Percentiles rank a stretch among this genome's conserved stretches.
Evolutionary conservation across 306 rosid genomes (phyloP).

Genomic region (Coriaria nepalensis): DNA sequence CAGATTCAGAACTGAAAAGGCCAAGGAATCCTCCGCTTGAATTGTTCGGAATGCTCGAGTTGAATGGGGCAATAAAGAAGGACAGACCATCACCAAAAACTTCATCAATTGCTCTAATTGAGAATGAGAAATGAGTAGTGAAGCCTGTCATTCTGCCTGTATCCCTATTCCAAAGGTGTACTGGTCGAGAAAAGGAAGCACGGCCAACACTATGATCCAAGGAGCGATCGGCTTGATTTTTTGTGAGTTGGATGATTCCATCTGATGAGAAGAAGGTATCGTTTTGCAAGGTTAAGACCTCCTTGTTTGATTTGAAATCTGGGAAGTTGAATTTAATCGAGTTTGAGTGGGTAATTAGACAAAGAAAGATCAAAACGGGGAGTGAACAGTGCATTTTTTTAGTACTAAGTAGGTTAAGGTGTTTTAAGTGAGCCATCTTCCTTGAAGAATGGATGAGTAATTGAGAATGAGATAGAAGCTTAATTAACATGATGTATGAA

Average conservation of each 20-base stretch:
- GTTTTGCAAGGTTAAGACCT: conserved; percentile 20
- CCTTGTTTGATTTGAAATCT: conserved; percentile 21
- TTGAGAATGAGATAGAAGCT: no score
- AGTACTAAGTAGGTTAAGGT: no score
- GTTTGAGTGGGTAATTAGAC: conserved; percentile 11
- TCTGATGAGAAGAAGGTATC: conserved; percentile 39
- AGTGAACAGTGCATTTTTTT: no score
- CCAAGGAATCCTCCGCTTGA: conserved; percentile 9
- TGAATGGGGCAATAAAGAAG: conserved; percentile 5
- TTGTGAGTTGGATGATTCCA: conserved; percentile 46
- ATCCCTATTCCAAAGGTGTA: conserved; percentile 40
- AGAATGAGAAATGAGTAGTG: conserved; percentile 62
- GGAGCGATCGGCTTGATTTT: conserved; percentile 28
- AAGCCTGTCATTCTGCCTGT: conserved; percentile 40
- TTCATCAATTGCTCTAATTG: no score
- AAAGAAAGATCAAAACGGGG: no score
- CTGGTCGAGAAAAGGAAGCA: conserved; percentile 30
- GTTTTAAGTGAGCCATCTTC: no score
- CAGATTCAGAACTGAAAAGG: conserved; percentile 2
- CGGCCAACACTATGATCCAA: conserved; percentile 42
- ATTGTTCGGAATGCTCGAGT: conserved; percentile 1
- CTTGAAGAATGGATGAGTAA: no score
- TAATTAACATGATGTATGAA: no score
- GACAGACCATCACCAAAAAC: no score
- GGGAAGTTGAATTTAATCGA: conserved; percentile 43